Evolutionary conservation across 768 basidiomycete species (phyloP).

Genomic region (Termitomyces titanicus): DNA sequence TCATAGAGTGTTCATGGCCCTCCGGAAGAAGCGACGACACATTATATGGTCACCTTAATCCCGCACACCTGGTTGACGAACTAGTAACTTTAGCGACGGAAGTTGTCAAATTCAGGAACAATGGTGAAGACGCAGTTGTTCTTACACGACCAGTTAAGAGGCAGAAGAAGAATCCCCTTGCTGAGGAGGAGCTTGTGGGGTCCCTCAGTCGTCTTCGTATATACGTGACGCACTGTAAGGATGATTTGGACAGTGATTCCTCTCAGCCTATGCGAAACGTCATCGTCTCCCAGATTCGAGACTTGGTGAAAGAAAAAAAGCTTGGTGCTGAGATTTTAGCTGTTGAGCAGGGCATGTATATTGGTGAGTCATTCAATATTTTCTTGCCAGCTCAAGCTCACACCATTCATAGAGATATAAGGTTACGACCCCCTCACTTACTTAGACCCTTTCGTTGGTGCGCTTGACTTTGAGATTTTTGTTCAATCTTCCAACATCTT

Average conservation of each 20-base stretch:
- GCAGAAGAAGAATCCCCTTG: conserved; percentile 34
- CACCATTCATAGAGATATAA: conserved; percentile 31
- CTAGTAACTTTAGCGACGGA: conserved; percentile 65
- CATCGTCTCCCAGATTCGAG: conserved; percentile 71
- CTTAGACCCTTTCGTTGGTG: background rate
- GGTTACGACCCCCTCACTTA: conserved; percentile 4
- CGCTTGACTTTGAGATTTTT: background rate
- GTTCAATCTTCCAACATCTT: conserved; percentile 14
- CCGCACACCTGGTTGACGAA: conserved; percentile 76
- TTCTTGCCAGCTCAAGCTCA: background rate
- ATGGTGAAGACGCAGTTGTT: conserved; percentile 18
- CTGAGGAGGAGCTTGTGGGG: conserved; percentile 43
- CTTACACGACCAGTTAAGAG: conserved; percentile 30
- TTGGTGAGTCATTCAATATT: conserved; percentile 52
- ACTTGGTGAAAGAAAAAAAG: conserved; percentile 53
- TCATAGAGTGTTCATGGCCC: conserved; percentile 94
- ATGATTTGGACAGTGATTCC: conserved; percentile 46
- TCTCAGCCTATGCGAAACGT: conserved; percentile 55
- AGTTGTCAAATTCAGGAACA: conserved; percentile 48
- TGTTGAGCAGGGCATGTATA: conserved; percentile 77
- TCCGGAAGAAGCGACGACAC: conserved; percentile 60
- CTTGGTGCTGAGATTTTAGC: conserved; percentile 71
- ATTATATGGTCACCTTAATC: conserved; percentile 86
- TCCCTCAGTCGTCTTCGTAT: conserved; percentile 59
- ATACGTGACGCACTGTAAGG: conserved; percentile 90